phyloP scores from a whole-genome alignment of 2,329 filamentous ascomycete species.

The Phoma sp. region DNA sequence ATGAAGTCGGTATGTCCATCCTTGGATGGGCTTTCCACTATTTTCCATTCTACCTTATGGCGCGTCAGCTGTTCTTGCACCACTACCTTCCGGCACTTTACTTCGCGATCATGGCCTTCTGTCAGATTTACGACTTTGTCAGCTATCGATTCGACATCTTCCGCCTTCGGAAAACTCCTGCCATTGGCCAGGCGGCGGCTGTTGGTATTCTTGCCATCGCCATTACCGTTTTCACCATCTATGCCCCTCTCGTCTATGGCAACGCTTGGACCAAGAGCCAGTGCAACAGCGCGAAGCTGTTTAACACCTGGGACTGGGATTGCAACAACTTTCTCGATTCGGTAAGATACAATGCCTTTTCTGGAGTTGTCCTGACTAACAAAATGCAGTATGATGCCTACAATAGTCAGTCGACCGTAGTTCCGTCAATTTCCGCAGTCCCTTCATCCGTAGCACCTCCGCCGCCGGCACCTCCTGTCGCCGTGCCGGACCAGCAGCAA shows the following conservation, averaged over 20 bases:
- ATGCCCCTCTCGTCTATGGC: constrained; percentile 88
- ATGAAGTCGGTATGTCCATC: constrained; percentile 88
- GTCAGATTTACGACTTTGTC: constrained; percentile 86
- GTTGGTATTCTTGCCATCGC: constrained; percentile 76
- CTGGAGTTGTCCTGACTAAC: constrained; percentile 13
- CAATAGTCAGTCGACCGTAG: constrained; percentile 20
- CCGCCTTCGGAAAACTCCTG: constrained; percentile 71
- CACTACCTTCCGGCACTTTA: constrained; percentile 98
- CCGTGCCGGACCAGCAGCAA: constrained; percentile 21
- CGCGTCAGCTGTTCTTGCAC: constrained; percentile 96
- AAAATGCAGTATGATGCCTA: constrained; percentile 41
- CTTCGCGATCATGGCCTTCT: constrained; percentile 88
- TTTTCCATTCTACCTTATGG: constrained; percentile 98
- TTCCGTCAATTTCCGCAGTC: constrained; percentile 29
- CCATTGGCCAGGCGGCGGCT: constrained; percentile 76
- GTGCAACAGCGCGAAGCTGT: constrained; percentile 86
- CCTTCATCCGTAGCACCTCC: constrained; percentile 36
- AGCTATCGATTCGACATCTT: constrained; percentile 74
- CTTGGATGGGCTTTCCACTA: constrained; percentile 98
- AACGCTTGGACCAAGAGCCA: constrained; percentile 91
- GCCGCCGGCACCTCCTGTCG: constrained; percentile 27
- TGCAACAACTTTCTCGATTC: constrained; percentile 90
- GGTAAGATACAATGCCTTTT: constrained; percentile 66
- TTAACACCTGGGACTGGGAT: constrained; percentile 94
- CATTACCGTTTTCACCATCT: constrained; percentile 80